A percentile compares a stretch with the other conserved stretches of the same genome.
Conservation (phyloP, 23 red algal genomes). For the Gracilariopsis chorda region DNA sequence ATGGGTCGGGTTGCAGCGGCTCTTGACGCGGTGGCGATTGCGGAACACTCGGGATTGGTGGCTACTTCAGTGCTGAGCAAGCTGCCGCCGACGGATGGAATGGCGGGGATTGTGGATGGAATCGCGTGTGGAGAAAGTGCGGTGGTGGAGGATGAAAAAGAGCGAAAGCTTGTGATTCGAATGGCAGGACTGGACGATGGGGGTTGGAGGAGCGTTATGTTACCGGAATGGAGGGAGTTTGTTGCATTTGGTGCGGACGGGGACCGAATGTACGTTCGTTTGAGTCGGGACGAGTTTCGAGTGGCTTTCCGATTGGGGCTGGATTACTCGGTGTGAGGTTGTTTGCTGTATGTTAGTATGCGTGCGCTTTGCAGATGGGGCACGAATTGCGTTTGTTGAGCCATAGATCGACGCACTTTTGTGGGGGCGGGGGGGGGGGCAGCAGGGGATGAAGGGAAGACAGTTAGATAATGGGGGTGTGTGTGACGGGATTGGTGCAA, state of each 20-base stretch:
- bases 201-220: constrained; percentile 41
- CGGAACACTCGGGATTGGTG: constrained; percentile 40
- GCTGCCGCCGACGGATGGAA: constrained; percentile 29
- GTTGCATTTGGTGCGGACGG: neutral
- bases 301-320: constrained; percentile 30
- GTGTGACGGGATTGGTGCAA: neutral
- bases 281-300: constrained; percentile 35
- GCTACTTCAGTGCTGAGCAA: constrained; percentile 47
- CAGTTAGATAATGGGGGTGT: neutral
- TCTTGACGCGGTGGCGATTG: constrained; percentile 14
- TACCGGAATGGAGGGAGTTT: constrained; percentile 51
- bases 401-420: constrained; percentile 51
- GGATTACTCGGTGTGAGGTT: constrained; percentile 32
- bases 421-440: neutral
- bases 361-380: constrained; percentile 44
- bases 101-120: constrained; percentile 15
- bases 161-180: constrained; percentile 10
- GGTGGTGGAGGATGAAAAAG: constrained; percentile 24
- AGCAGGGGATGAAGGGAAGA: neutral
- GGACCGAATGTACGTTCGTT: constrained; percentile 61
- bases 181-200: constrained; percentile 65
- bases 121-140: constrained; percentile 15
- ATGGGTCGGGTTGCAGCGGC: neutral
- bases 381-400: constrained; percentile 27
- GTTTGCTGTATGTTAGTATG: neutral